A percentile compares a stretch with the other conserved stretches of the same genome.
These are phyloP conservation scores for Leptosphaerulina australis DNA, from an alignment of 2,329 filamentous ascomycete genomes.

Conservation along the genomic window DNA sequence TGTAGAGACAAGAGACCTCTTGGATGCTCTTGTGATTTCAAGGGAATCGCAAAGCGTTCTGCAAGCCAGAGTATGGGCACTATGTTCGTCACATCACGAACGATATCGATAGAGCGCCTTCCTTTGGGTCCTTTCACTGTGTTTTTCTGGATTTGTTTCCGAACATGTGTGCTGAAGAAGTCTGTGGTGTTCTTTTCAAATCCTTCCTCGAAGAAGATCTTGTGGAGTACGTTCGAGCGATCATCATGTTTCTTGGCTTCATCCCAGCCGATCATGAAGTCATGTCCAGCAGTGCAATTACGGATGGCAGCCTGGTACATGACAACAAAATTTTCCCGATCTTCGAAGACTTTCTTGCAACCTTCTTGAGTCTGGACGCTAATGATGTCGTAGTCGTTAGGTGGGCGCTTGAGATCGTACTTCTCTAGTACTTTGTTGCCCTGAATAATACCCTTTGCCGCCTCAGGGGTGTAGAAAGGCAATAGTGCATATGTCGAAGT, in stretches of 20 bases:
- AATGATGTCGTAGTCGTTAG: constrained; percentile 51
- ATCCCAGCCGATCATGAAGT: constrained; percentile 60
- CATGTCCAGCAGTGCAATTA: constrained; percentile 61
- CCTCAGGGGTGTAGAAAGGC: constrained; percentile 60
- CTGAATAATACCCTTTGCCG: constrained; percentile 55
- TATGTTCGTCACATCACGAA: constrained; percentile 72
- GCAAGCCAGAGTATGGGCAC: constrained; percentile 68
- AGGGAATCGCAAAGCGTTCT: constrained; percentile 68
- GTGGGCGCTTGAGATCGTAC: constrained; percentile 55
- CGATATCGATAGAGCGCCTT: constrained; percentile 57
- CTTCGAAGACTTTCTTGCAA: constrained; percentile 58
- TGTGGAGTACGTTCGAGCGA: constrained; percentile 51
- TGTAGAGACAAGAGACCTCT: constrained; percentile 59
- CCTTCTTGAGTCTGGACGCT: constrained; percentile 58
- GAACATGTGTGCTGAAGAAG: constrained; percentile 59
- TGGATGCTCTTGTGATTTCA: constrained; percentile 67
- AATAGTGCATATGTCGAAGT: constrained; percentile 57
- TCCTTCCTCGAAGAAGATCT: constrained; percentile 64
- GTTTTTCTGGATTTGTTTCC: constrained; percentile 54
- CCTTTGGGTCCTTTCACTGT: constrained; percentile 54
- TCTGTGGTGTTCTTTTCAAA: constrained; percentile 71
- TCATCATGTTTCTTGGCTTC: constrained; percentile 48
- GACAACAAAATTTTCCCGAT: constrained; percentile 56
- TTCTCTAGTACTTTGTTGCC: constrained; percentile 54
- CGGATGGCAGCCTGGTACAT: constrained; percentile 65